These are phyloP conservation scores for Taphrina populina DNA, from an alignment of 1,139 yeast species.

Conservation along the genomic window DNA sequence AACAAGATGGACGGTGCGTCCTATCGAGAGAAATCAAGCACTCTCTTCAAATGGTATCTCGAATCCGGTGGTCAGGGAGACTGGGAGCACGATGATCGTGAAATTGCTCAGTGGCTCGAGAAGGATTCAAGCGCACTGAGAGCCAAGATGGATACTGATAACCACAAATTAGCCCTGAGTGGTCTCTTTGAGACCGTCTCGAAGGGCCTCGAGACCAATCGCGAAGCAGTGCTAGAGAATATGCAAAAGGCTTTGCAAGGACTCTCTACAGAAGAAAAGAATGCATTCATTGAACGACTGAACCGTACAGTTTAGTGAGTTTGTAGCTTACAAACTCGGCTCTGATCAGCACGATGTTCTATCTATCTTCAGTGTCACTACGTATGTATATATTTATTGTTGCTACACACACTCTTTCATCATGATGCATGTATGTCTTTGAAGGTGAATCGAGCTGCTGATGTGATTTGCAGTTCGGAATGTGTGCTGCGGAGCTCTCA, in stretches of 20 bases:
- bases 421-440: too few species aligned
- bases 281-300: slow-evolving; percentile 20
- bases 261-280: slow-evolving; percentile 30
- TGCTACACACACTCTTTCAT: too few species aligned
- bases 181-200: slow-evolving; percentile 22
- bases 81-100: slow-evolving; percentile 36
- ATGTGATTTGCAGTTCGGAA: too few species aligned
- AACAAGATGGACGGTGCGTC: slow-evolving; percentile 54
- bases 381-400: too few species aligned
- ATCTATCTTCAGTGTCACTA: too few species aligned
- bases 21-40: slow-evolving; percentile 14
- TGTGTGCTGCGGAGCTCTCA: too few species aligned
- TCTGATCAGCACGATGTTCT: too few species aligned
- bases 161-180: slow-evolving; percentile 35
- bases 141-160: slow-evolving; percentile 37
- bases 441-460: too few species aligned
- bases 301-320: too few species aligned
- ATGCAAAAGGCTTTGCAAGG: slow-evolving; percentile 31
- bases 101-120: slow-evolving; percentile 34
- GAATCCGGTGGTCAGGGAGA: slow-evolving; percentile 16
- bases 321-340: too few species aligned
- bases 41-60: slow-evolving; percentile 33
- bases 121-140: slow-evolving; percentile 30
- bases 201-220: slow-evolving; percentile 21
- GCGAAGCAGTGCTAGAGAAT: slow-evolving; percentile 22